Base-by-base conservation (phyloP, 345 rosid species). In the Ceriops zippeliana region DNA sequence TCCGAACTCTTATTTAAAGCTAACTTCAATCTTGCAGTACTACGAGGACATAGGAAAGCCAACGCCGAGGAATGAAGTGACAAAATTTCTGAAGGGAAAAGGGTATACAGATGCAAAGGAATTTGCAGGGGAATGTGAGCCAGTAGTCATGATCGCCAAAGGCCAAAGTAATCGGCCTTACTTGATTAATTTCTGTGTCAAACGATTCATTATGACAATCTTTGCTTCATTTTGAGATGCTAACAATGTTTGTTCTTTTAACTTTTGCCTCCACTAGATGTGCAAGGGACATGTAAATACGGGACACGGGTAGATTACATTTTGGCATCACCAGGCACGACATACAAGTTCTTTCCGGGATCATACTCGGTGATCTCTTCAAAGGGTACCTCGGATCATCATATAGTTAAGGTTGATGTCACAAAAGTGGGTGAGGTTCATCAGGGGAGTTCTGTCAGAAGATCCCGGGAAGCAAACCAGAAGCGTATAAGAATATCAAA, bases 271-370 rank as follows among this genome's bases (percentile, higher is more conserved):
- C 37, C 60, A 35, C 72, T 53, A 84, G 96, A 86, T 82, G 97
- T 93, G 51, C 99, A 93, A 71, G 97, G 99, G 61, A 91, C 99
- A 20, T 93, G 99, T 86, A 93, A 93, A 80, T 91, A 93, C 0
- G 98, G 96, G 51, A 93, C 98, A 2, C 74, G 99, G 0, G 97
- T 93, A 16, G 99, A 93, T 71, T 91, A 93, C 79, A 61, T 89
- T 28, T 71, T 83, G 46, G 82, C 91, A 67, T 87, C 97, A 20
- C 86, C 85, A 20, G 76, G 80, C 27, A 83, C 86, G 4, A 82
- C 86, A 0, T 91, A 77, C 73, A 78, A 77, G 70, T 88, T 91
- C 51, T 84, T 93, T 52, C 96, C 95, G 0, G 89, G 89, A 6
- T 86, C 96, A 1, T 93, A 93, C 76, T 84, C 96, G 0, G 98